Conservation (phyloP, 179 eudicot genomes). For the Beta lomatogona region DNA sequence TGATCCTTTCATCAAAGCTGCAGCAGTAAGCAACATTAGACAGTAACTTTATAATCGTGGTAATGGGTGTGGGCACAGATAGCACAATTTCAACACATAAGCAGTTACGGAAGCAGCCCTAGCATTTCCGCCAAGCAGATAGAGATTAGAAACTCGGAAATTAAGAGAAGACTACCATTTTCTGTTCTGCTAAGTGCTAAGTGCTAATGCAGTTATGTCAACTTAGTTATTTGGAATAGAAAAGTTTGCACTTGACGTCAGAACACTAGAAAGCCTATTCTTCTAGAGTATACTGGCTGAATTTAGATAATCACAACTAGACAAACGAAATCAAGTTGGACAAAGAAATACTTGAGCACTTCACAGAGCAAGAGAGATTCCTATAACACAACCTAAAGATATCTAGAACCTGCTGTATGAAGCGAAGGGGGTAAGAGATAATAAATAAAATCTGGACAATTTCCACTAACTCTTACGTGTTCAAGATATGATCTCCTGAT, state of each 20-base stretch:
- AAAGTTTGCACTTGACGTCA: background rate
- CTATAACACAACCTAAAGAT: background rate
- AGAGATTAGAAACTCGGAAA: background rate
- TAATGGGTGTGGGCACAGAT: background rate
- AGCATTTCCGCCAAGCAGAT: background rate
- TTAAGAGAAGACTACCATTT: background rate
- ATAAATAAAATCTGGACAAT: background rate
- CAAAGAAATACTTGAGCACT: no score
- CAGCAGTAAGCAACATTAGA: slow-evolving; percentile 15
- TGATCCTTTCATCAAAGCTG: slow-evolving; percentile 94
- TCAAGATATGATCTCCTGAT: slow-evolving; percentile 90
- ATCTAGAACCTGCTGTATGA: background rate
- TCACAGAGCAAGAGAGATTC: no score
- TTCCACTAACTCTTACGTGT: slow-evolving; percentile 54
- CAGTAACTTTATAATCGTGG: background rate
- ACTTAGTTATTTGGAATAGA: background rate
- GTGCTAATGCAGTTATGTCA: background rate
- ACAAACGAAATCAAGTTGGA: no score
- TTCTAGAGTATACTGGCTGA: background rate
- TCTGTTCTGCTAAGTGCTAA: background rate
- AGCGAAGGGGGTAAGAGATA: background rate
- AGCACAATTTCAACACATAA: background rate
- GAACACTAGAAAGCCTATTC: background rate
- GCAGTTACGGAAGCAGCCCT: background rate
- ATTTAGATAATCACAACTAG: background rate